Evolutionary conservation across 371 early-diverging fungal genomes (phyloP).

Genomic region (Entomophthora muscae): DNA sequence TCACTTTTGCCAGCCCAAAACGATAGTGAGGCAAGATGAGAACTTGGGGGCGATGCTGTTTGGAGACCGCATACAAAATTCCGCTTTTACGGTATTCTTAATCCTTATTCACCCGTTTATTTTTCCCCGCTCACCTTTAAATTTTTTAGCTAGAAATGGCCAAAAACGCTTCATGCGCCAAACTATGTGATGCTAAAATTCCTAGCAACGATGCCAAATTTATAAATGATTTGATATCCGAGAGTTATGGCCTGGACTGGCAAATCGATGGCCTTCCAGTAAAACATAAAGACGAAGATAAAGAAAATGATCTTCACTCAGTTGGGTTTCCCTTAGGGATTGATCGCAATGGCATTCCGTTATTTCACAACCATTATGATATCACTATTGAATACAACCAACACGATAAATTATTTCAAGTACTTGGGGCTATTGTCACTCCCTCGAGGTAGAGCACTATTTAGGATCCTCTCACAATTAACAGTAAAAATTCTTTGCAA

Average conservation of each 20-base stretch:
- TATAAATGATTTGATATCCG: slow-evolving; percentile 61
- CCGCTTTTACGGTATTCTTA: slow-evolving; percentile 61
- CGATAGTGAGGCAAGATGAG: slow-evolving; percentile 52
- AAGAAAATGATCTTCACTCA: not conserved
- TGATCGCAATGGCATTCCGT: slow-evolving; percentile 19
- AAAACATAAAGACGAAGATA: slow-evolving; percentile 22
- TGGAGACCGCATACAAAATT: slow-evolving; percentile 87
- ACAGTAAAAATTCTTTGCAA: not conserved
- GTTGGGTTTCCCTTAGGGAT: slow-evolving; percentile 55
- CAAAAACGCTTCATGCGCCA: no score
- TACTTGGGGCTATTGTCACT: slow-evolving; percentile 71
- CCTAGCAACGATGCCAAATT: slow-evolving; percentile 59
- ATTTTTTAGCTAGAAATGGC: slow-evolving; percentile 34
- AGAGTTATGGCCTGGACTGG: slow-evolving; percentile 67
- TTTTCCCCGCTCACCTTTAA: no score
- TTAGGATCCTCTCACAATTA: not conserved
- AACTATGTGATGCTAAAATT: slow-evolving; percentile 43
- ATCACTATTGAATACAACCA: slow-evolving; percentile 54
- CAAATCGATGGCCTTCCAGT: slow-evolving; percentile 84
- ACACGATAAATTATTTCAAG: slow-evolving; percentile 39
- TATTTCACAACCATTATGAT: slow-evolving; percentile 77
- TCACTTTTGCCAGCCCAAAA: slow-evolving; percentile 67
- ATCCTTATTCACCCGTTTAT: no score
- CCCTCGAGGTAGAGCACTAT: slow-evolving; percentile 30
- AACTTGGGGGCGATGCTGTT: slow-evolving; percentile 79